Evolutionary conservation across 1,139 yeast genomes (phyloP).

Genomic region (Protomyces arabidopsidicola): DNA sequence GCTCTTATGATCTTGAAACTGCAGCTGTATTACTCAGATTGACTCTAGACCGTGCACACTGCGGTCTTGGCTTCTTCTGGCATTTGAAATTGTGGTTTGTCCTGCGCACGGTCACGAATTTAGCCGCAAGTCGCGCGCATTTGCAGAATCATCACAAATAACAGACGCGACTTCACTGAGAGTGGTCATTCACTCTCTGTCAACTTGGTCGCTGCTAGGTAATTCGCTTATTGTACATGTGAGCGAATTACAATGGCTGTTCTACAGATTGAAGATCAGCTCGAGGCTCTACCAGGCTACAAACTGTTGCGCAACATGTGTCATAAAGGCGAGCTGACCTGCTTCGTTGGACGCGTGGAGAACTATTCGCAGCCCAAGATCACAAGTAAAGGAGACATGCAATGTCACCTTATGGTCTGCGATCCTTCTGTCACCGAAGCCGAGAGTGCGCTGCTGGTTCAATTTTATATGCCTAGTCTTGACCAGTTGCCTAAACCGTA

Average conservation of each 20-base stretch:
- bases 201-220: too few species aligned
- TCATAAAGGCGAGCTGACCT: background rate
- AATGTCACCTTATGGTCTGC: conserved; percentile 12
- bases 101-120: too few species aligned
- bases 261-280: background rate
- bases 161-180: too few species aligned
- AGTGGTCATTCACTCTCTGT: too few species aligned
- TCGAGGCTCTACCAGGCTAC: background rate
- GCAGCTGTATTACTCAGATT: too few species aligned
- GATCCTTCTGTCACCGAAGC: conserved; percentile 17
- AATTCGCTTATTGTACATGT: too few species aligned
- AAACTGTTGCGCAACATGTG: background rate
- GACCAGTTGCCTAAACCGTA: conserved; percentile 17
- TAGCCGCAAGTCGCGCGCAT: too few species aligned
- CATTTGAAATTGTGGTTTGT: too few species aligned
- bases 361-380: conserved; percentile 6
- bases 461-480: conserved; percentile 20
- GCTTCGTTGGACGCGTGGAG: background rate
- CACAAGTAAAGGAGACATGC: conserved; percentile 11
- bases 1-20: too few species aligned
- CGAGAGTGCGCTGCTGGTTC: conserved; percentile 12
- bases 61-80: too few species aligned
- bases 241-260: background rate
- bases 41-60: too few species aligned
- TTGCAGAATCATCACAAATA: too few species aligned